A percentile compares a stretch with the other conserved stretches of the same genome.
phyloP scores from a whole-genome alignment of 1,139 yeast genomes.

The Geotrichum australiense region DNA sequence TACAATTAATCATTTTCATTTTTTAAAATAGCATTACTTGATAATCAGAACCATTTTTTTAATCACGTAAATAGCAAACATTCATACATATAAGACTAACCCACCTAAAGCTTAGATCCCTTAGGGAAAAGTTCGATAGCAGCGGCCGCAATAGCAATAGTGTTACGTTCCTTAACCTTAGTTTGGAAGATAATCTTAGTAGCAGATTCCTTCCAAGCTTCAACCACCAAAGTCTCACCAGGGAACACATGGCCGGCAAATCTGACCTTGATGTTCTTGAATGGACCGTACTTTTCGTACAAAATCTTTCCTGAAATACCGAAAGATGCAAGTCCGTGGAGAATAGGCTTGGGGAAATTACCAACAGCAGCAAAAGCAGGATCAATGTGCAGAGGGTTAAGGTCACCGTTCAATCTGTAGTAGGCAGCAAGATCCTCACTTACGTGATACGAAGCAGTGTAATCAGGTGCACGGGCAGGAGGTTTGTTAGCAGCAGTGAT shows the following conservation, averaged over 20 bases:
- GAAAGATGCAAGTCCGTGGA: constrained; percentile 87
- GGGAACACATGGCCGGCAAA: constrained; percentile 92
- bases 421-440: constrained; percentile 75
- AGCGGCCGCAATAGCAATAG: constrained; percentile 78
- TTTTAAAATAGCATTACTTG: no score
- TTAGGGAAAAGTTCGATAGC: constrained; percentile 56
- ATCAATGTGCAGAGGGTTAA: constrained; percentile 92
- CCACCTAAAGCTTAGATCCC: constrained; percentile 15
- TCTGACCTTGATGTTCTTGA: constrained; percentile 82
- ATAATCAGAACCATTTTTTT: no score
- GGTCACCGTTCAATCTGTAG: constrained; percentile 89
- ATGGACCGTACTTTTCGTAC: constrained; percentile 72
- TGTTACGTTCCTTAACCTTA: constrained; percentile 69
- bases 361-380: constrained; percentile 87
- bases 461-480: constrained; percentile 64
- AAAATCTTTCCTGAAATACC: constrained; percentile 77
- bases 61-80: no score
- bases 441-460: constrained; percentile 53
- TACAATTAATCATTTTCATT: no score
- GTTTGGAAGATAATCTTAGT: constrained; percentile 75
- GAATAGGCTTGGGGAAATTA: constrained; percentile 76
- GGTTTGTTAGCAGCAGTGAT: constrained; percentile 61
- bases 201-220: constrained; percentile 71
- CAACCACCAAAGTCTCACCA: constrained; percentile 81
- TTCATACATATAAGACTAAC: no score